These are phyloP conservation scores for Gynochthodes officinalis DNA, from an alignment of 257 asterid genomes.

Conservation along the genomic window DNA sequence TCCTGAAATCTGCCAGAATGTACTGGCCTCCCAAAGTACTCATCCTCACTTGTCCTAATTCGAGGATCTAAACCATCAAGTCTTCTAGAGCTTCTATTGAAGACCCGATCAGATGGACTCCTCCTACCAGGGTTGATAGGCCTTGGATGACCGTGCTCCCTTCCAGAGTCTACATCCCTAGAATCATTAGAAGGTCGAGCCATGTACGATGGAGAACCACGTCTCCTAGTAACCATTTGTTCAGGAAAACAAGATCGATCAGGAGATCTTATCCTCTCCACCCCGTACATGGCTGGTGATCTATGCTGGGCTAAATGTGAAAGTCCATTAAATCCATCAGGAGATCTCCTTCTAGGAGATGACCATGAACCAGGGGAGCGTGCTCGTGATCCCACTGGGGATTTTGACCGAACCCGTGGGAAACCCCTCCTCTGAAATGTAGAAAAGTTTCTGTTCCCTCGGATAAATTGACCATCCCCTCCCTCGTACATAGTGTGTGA, in stretches of 20 bases:
- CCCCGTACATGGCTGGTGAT: constrained; percentile 53
- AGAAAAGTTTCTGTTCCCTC: constrained; percentile 53
- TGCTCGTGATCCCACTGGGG: constrained; percentile 60
- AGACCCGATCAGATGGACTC: constrained; percentile 44
- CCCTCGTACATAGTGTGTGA: constrained; percentile 52
- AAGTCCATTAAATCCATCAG: constrained; percentile 42
- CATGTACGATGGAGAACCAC: constrained; percentile 58
- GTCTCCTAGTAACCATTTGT: constrained; percentile 62
- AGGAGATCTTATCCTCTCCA: constrained; percentile 76
- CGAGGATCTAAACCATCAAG: constrained; percentile 52
- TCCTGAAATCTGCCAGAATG: constrained; percentile 42
- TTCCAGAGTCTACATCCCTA: constrained; percentile 54
- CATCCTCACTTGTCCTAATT: constrained; percentile 53
- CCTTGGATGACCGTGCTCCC: constrained; percentile 55
- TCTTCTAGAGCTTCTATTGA: constrained; percentile 52
- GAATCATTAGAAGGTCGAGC: constrained; percentile 44
- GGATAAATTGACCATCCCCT: constrained; percentile 41
- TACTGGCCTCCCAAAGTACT: constrained; percentile 46
- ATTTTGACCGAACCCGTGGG: constrained; percentile 55
- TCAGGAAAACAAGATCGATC: constrained; percentile 62
- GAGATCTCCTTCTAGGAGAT: constrained; percentile 70
- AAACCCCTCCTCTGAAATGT: constrained; percentile 57
- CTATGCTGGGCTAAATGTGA: constrained; percentile 49
- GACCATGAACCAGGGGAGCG: constrained; percentile 77
- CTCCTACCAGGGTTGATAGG: constrained; percentile 50